Conservation (phyloP, 2,329 filamentous ascomycete genomes). For the Penicillium italicum region DNA sequence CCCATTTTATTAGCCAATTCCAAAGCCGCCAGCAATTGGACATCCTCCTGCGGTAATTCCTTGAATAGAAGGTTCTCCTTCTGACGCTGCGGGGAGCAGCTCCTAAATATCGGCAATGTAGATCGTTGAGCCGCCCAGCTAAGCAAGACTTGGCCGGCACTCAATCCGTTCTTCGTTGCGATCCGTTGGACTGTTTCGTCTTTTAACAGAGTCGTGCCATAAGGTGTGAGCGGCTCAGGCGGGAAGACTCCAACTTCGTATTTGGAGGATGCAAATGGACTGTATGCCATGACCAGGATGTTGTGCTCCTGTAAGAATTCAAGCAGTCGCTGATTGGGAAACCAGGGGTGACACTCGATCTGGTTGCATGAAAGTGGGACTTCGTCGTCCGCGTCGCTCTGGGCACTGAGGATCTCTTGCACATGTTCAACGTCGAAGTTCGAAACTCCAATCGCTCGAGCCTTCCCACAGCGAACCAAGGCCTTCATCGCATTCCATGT, state of each 20-base stretch:
- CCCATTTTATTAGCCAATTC: not conserved
- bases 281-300: not conserved
- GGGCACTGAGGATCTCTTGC: constrained; percentile 64
- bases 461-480: constrained; percentile 55
- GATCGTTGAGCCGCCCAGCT: not conserved
- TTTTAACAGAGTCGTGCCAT: not conserved
- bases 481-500: constrained; percentile 60
- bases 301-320: not conserved
- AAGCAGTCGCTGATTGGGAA: not conserved
- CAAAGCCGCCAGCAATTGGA: not conserved
- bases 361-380: constrained; percentile 54
- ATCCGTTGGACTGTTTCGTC: not conserved
- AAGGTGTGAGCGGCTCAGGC: not conserved
- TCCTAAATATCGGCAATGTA: not conserved
- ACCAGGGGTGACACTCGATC: constrained; percentile 25
- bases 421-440: constrained; percentile 71
- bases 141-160: not conserved
- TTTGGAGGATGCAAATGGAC: not conserved
- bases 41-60: not conserved
- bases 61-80: not conserved
- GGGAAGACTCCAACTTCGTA: not conserved
- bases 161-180: not conserved
- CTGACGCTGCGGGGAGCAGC: not conserved
- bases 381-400: constrained; percentile 62
- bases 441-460: constrained; percentile 67